Evolutionary conservation across 208 protist species (phyloP).

Genomic region (Trypanosoma congolense): DNA sequence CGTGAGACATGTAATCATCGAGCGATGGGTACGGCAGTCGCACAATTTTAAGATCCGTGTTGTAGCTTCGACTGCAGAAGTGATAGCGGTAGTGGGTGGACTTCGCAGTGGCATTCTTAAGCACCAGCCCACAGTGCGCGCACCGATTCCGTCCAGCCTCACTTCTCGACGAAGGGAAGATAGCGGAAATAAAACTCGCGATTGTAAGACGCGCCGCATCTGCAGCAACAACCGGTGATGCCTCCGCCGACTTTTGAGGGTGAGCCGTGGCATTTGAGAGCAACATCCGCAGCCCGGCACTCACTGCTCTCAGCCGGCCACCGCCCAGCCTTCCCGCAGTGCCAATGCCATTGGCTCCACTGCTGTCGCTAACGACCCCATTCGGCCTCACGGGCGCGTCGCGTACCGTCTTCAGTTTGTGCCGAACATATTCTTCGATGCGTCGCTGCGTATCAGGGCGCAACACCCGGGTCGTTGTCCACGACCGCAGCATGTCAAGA

Average conservation of each 20-base stretch:
- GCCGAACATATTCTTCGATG: constrained; percentile 56
- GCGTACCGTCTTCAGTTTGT: constrained; percentile 45
- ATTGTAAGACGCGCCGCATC: constrained; percentile 45
- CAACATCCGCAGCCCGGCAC: constrained; percentile 12
- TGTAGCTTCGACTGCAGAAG: constrained; percentile 60
- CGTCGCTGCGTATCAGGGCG: constrained; percentile 40
- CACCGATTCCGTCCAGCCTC: constrained; percentile 36
- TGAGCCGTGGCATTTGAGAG: constrained; percentile 1
- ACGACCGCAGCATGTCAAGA: constrained; percentile 61
- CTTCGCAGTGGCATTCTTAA: constrained; percentile 44
- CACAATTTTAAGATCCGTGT: constrained; percentile 61
- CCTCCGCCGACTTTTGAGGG: no score
- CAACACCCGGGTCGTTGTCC: constrained; percentile 30
- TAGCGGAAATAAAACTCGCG: constrained; percentile 51
- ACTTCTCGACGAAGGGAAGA: constrained; percentile 42
- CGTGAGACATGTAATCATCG: constrained; percentile 30
- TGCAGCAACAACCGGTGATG: no score
- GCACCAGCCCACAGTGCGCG: constrained; percentile 54
- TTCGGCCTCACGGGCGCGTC: constrained; percentile 22
- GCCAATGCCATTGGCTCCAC: not conserved
- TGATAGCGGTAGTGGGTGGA: constrained; percentile 74
- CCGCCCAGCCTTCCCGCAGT: no score
- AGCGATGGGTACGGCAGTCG: constrained; percentile 57
- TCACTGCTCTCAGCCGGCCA: constrained; percentile 1
- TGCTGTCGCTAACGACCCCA: not conserved